A percentile compares a stretch with the other conserved stretches of the same genome.
These are phyloP conservation scores for Podila epigama DNA, from an alignment of 192 early-diverging fungal species.

Conservation along the genomic window DNA sequence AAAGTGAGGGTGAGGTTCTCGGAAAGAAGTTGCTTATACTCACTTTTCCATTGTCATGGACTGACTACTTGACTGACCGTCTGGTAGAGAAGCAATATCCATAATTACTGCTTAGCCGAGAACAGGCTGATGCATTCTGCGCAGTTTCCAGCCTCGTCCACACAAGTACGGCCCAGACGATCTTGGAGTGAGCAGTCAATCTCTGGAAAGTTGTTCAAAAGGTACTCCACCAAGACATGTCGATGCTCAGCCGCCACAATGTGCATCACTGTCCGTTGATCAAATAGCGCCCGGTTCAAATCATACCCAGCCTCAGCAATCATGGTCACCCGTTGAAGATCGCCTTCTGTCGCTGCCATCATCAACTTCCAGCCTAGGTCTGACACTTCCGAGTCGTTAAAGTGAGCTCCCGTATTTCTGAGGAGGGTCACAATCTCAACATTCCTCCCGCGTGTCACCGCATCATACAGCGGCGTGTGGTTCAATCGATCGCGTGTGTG, in stretches of 20 bases:
- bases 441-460: slow-evolving; percentile 66
- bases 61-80: no score
- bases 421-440: slow-evolving; percentile 73
- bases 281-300: slow-evolving; percentile 66
- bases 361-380: slow-evolving; percentile 66
- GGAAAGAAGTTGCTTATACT: no score
- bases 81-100: no score
- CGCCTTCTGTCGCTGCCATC: slow-evolving; percentile 47
- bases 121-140: slow-evolving; percentile 11
- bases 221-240: slow-evolving; percentile 48
- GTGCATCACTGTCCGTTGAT: slow-evolving; percentile 75
- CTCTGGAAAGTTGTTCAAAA: slow-evolving; percentile 51
- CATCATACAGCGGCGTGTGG: slow-evolving; percentile 90
- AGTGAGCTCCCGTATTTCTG: slow-evolving; percentile 85
- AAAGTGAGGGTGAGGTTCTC: no score
- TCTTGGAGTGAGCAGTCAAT: slow-evolving; percentile 58
- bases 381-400: slow-evolving; percentile 80
- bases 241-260: slow-evolving; percentile 63
- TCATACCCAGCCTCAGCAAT: slow-evolving; percentile 68
- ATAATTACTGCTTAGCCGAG: not conserved
- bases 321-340: slow-evolving; percentile 18
- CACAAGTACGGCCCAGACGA: slow-evolving; percentile 59
- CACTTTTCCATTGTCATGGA: no score
- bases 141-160: slow-evolving; percentile 58
- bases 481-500: slow-evolving; percentile 89